Conservation (phyloP, 306 rosid species). For the Carpinus fangiana region DNA sequence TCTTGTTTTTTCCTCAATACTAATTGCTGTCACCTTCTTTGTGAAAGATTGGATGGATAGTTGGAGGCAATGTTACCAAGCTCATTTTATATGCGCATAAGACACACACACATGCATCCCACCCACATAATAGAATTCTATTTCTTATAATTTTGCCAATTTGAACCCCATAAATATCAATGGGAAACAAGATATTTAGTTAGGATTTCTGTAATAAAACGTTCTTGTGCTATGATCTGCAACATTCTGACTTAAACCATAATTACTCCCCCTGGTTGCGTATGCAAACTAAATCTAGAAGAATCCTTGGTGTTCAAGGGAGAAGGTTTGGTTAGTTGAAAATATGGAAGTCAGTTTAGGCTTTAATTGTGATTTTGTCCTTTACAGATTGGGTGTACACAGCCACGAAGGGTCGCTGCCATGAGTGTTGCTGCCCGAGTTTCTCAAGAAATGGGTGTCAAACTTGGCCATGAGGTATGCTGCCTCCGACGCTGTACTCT, state of each 20-base stretch:
- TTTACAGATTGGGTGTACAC: conserved; percentile 91
- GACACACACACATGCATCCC: not conserved
- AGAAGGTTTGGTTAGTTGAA: conserved; percentile 4
- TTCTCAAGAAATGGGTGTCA: conserved; percentile 96
- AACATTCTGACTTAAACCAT: not conserved
- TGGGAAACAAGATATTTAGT: not conserved
- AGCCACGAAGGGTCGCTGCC: conserved; percentile 97
- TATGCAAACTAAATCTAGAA: not conserved
- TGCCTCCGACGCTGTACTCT: conserved; percentile 10
- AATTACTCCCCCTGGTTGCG: not conserved
- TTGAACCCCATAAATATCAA: not conserved
- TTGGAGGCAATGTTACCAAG: not conserved
- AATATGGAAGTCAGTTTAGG: conserved; percentile 1
- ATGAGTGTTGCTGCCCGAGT: conserved; percentile 99
- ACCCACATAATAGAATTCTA: not conserved
- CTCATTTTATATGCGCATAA: not conserved
- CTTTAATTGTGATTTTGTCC: not conserved
- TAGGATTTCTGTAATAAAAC: not conserved
- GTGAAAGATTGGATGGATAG: not conserved
- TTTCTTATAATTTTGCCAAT: not conserved
- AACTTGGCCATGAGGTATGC: conserved; percentile 89
- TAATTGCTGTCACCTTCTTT: not conserved
- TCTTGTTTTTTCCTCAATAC: conserved; percentile 10
- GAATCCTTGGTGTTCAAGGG: not conserved
- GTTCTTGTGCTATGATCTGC: not conserved